These are phyloP conservation scores for Aspergillus olivimuriae DNA, from an alignment of 495 filamentous ascomycete species.

Conservation along the genomic window DNA sequence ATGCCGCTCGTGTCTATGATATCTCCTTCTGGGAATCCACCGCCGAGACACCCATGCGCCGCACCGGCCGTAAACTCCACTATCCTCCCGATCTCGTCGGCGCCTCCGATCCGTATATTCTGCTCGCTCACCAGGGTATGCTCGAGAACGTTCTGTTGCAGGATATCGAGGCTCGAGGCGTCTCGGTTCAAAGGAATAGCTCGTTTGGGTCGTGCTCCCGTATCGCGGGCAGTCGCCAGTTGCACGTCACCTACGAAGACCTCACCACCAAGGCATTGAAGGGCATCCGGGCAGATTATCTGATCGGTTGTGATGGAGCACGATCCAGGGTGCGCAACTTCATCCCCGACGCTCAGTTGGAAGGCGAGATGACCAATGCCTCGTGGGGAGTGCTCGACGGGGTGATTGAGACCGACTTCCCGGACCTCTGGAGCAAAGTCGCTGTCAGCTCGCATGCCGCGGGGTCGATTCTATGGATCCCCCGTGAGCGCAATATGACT, in stretches of 20 bases:
- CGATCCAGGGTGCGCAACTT: slow-evolving; percentile 23
- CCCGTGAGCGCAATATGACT: slow-evolving; percentile 68
- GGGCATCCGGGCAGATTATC: slow-evolving; percentile 18
- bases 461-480: slow-evolving; percentile 72
- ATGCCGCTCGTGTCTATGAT: slow-evolving; percentile 61
- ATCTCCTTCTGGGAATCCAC: slow-evolving; percentile 70
- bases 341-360: slow-evolving; percentile 51
- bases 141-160: slow-evolving; percentile 60
- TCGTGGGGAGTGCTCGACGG: slow-evolving; percentile 76
- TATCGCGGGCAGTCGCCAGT: slow-evolving; percentile 13
- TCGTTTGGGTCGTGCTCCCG: slow-evolving; percentile 48
- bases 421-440: slow-evolving; percentile 69
- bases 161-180: slow-evolving; percentile 53
- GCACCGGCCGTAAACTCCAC: slow-evolving; percentile 63
- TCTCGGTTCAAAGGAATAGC: slow-evolving; percentile 49
- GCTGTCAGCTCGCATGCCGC: slow-evolving; percentile 57
- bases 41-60: slow-evolving; percentile 41
- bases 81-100: slow-evolving; percentile 66
- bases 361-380: slow-evolving; percentile 54
- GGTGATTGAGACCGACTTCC: slow-evolving; percentile 69
- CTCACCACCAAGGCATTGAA: slow-evolving; percentile 6
- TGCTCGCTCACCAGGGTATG: slow-evolving; percentile 71
- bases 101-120: slow-evolving; percentile 62
- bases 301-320: slow-evolving; percentile 31
- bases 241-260: slow-evolving; percentile 24